Conservation (phyloP, 495 filamentous ascomycete species). For the Trichocladium antarcticum region DNA sequence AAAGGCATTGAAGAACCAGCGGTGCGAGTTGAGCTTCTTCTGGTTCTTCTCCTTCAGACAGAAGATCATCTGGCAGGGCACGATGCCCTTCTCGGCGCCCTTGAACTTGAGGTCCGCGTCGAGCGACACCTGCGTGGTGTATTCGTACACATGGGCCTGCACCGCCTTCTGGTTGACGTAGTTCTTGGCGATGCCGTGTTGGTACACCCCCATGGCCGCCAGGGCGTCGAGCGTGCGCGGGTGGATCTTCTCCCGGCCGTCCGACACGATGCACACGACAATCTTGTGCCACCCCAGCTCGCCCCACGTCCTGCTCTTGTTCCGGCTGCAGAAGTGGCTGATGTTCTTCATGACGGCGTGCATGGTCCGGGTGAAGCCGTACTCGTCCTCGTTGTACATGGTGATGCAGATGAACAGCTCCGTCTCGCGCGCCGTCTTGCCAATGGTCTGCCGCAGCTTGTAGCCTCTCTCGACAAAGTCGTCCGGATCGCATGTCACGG, state of each 20-base stretch:
- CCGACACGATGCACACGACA: constrained; percentile 90
- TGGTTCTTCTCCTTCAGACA: constrained; percentile 97
- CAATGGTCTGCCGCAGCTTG: constrained; percentile 91
- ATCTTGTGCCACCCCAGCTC: constrained; percentile 99
- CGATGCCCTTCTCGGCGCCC: constrained; percentile 96
- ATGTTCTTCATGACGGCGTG: constrained; percentile 98
- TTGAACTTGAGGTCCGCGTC: constrained; percentile 96
- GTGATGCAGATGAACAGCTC: constrained; percentile 96
- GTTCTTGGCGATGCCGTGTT: constrained; percentile 97
- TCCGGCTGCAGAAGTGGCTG: constrained; percentile 84
- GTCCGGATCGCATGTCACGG: constrained; percentile 97
- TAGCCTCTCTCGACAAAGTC: constrained; percentile 83
- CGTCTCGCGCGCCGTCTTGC: constrained; percentile 77
- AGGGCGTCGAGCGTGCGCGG: constrained; percentile 89
- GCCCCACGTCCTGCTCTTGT: constrained; percentile 90
- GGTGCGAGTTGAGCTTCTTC: constrained; percentile 96
- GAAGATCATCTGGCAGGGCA: constrained; percentile 98
- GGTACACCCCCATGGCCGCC: constrained; percentile 96
- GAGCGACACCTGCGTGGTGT: constrained; percentile 94
- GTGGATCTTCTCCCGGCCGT: constrained; percentile 90
- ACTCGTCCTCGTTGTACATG: constrained; percentile 99
- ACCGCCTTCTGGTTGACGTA: constrained; percentile 82
- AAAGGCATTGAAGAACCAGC: constrained; percentile 99
- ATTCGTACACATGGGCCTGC: constrained; percentile 92
- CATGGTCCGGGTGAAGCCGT: constrained; percentile 94